Evolutionary conservation across 2,329 filamentous ascomycete genomes (phyloP).

Genomic region (Arthrobotrys sinensis): DNA sequence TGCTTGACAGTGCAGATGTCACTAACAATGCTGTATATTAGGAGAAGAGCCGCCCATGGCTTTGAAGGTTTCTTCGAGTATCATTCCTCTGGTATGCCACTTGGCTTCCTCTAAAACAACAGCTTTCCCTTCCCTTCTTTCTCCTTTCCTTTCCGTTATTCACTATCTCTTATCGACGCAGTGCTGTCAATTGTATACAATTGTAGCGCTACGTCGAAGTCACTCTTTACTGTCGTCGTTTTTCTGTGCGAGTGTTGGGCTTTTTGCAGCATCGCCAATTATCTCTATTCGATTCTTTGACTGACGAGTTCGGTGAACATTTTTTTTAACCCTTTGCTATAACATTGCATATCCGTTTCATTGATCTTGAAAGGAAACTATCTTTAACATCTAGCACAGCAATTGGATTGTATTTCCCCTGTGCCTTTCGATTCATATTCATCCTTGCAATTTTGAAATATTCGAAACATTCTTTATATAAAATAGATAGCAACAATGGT

Average conservation of each 20-base stretch:
- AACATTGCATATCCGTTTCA: constrained; percentile 14
- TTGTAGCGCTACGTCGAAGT: constrained; percentile 51
- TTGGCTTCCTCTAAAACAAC: constrained; percentile 43
- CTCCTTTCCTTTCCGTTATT: constrained; percentile 35
- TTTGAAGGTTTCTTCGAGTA: constrained; percentile 31
- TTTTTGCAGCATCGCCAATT: constrained; percentile 32
- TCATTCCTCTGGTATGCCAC: constrained; percentile 50
- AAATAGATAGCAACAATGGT: constrained; percentile 41
- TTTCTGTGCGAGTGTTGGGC: constrained; percentile 18
- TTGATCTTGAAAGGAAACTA: constrained; percentile 26
- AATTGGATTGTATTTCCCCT: constrained; percentile 9
- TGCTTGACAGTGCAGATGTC: constrained; percentile 19
- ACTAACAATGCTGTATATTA: constrained; percentile 47
- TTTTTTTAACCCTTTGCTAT: constrained; percentile 15
- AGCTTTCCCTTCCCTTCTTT: constrained; percentile 27
- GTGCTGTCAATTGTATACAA: constrained; percentile 40
- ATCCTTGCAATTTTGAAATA: background rate
- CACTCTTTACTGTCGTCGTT: constrained; percentile 36
- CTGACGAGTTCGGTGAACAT: constrained; percentile 58
- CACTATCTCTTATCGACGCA: constrained; percentile 56
- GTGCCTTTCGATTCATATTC: constrained; percentile 16
- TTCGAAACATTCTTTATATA: constrained; percentile 5
- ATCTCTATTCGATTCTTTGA: constrained; percentile 47
- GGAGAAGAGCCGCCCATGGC: constrained; percentile 39
- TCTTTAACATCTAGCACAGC: constrained; percentile 18